Evolutionary conservation across 2,329 filamentous ascomycete genomes (phyloP), one percentile per base, ranked within the genome.

Genomic region (Gremmenia infestans): DNA sequence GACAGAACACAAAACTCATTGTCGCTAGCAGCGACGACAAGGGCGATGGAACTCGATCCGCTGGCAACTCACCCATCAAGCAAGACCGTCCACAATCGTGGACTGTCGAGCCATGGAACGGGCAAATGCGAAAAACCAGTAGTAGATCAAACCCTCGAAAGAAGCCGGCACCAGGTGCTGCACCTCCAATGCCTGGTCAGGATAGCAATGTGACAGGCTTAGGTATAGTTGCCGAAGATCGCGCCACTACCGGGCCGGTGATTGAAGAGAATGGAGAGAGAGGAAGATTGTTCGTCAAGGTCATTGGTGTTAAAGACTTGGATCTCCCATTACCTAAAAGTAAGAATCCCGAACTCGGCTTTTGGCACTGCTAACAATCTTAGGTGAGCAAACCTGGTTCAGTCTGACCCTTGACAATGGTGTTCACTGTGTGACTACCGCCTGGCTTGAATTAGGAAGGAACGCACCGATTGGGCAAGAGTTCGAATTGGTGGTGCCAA

Each of bases 401-500:
- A 92, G 93, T 65, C 81, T 99, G 11, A 99, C 94, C 0, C 81
- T 99, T n/a, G 94, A 99, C 72, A 99, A 99, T 62, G 94, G 94
- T 25, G 83, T 99, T 1, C 94, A 99, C 71, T 99, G 94, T 67
- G 94, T 99, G 15, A 99, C 94, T 0, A 99, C 94, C 3, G 87
- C 91, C 0, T 97, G 91, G 89, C 79, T 97, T 8, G 94, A 99
- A 72, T 79, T 99, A 57, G 91, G 91, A 19, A 88, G 89, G 65
- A 93, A 89, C 57, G 93, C 94, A 2, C 91, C 94, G 0, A 97
- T 99, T 64, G 94, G 93, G 6, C 94, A 99, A 69, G 94, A 99
- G 71, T 99, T 99, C 66, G 94, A 99, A 74, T 85, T 99, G 46
- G 92, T 97, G 35, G 94, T 99, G 25, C 87, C 95, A 50, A 94